These are phyloP conservation scores for Graphilbum sp. DNA, from an alignment of 2,329 filamentous ascomycete genomes.

Conservation along the genomic window DNA sequence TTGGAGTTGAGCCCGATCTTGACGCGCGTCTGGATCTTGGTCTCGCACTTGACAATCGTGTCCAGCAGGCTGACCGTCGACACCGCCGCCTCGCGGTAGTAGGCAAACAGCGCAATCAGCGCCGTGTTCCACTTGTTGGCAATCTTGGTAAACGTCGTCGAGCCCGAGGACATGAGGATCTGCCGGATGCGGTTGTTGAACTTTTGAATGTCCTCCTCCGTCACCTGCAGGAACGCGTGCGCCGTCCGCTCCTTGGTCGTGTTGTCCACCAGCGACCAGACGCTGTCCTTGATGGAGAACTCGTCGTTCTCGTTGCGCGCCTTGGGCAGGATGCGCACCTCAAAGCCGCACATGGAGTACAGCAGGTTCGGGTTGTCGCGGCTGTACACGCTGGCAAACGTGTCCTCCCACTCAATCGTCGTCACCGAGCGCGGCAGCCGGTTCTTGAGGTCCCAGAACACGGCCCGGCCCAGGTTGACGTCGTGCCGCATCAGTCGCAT, in stretches of 20 bases:
- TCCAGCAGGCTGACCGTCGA: constrained; percentile 88
- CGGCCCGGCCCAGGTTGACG: constrained; percentile 90
- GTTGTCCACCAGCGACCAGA: constrained; percentile 95
- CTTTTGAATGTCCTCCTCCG: constrained; percentile 93
- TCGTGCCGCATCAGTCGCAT: constrained; percentile 99
- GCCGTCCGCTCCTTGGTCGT: constrained; percentile 93
- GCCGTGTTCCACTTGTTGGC: constrained; percentile 99
- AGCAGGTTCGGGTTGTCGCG: constrained; percentile 92
- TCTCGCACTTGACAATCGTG: constrained; percentile 98
- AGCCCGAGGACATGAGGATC: constrained; percentile 98
- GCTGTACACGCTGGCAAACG: constrained; percentile 95
- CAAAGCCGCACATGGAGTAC: constrained; percentile 96
- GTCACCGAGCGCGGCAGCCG: constrained; percentile 85
- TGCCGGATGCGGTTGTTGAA: constrained; percentile 99
- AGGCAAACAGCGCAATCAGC: constrained; percentile 91
- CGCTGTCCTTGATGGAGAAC: constrained; percentile 92
- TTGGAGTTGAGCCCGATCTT: constrained; percentile 99
- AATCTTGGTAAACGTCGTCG: constrained; percentile 98
- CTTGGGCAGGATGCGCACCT: constrained; percentile 92
- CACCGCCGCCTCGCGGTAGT: constrained; percentile 94
- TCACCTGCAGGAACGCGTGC: constrained; percentile 93
- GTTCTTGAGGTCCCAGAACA: constrained; percentile 99
- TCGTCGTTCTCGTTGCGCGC: constrained; percentile 89
- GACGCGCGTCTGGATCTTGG: constrained; percentile 96
- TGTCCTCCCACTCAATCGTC: constrained; percentile 98